Conservation (phyloP, 768 basidiomycete species). For the Mycena kentingensis region DNA sequence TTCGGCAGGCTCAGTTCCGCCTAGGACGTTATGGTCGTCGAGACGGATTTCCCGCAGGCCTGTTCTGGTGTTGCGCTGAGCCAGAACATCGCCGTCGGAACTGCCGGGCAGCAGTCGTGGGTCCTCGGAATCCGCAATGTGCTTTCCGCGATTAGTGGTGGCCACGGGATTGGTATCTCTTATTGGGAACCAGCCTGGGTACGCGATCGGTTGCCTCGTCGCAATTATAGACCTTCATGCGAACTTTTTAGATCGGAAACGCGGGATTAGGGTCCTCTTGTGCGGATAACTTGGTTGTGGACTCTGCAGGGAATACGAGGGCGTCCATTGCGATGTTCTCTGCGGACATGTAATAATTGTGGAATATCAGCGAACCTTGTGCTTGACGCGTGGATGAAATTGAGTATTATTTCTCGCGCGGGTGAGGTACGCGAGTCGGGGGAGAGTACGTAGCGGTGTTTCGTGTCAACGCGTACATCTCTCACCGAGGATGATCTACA, state of each 20-base stretch:
- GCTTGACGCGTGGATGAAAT: too few species aligned
- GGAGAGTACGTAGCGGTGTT: too few species aligned
- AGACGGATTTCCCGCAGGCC: constrained; percentile 62
- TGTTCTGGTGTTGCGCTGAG: constrained; percentile 51
- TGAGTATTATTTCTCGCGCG: too few species aligned
- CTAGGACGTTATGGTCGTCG: constrained; percentile 58
- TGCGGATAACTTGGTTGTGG: constrained; percentile 16
- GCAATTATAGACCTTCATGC: not conserved
- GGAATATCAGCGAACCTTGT: too few species aligned
- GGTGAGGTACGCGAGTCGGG: too few species aligned
- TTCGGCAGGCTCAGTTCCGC: not conserved
- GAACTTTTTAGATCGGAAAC: constrained; percentile 9
- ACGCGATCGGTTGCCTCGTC: not conserved
- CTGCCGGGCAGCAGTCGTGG: constrained; percentile 57
- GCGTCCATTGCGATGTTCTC: constrained; percentile 18
- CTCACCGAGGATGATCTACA: too few species aligned
- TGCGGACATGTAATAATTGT: constrained; percentile 19
- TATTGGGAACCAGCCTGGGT: constrained; percentile 74
- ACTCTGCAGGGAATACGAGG: constrained; percentile 11
- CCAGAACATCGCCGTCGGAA: constrained; percentile 48
- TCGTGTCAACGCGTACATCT: too few species aligned
- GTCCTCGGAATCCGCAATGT: constrained; percentile 51
- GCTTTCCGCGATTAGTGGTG: constrained; percentile 47
- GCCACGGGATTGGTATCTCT: constrained; percentile 50
- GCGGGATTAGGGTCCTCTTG: constrained; percentile 16